Percentiles rank a stretch among this genome's conserved stretches.
Evolutionary conservation across 257 asterid genomes (phyloP).

Genomic region (Voacanga thouarsii): DNA sequence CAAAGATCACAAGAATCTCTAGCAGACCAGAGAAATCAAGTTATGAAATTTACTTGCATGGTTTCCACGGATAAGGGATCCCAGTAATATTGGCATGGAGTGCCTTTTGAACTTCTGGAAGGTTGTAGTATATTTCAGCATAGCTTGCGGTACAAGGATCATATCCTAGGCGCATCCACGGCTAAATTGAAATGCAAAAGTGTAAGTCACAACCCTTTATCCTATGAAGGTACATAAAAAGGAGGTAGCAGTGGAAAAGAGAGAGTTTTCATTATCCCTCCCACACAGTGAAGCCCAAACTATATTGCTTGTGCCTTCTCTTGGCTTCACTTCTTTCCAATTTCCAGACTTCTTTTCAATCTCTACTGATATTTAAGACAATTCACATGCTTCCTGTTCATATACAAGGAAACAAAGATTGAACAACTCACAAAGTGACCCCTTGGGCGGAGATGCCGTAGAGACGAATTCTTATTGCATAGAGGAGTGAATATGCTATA

Average conservation of each 20-base stretch:
- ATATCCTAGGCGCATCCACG: conserved; percentile 88
- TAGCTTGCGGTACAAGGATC: conserved; percentile 92
- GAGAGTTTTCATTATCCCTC: background rate
- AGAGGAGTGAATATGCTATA: conserved; percentile 85
- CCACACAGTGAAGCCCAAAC: background rate
- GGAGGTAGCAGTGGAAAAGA: background rate
- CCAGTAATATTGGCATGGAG: conserved; percentile 77
- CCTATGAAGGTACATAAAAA: too few relatives aligned
- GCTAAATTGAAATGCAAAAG: conserved; percentile 45
- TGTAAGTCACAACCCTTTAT: conserved; percentile 6
- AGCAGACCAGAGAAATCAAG: conserved; percentile 14
- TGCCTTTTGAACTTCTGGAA: conserved; percentile 84
- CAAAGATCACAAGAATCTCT: conserved; percentile 7
- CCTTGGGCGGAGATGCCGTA: conserved; percentile 45
- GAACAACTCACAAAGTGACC: conserved; percentile 73
- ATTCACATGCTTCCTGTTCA: background rate
- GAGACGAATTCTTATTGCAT: conserved; percentile 57
- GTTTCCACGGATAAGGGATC: conserved; percentile 65
- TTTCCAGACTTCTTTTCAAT: background rate
- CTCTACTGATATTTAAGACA: background rate
- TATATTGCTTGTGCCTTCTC: too few relatives aligned
- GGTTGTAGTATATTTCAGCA: conserved; percentile 67
- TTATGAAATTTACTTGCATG: conserved; percentile 66
- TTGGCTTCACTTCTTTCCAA: background rate
- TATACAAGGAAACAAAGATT: background rate